Evolutionary conservation across 2,329 filamentous ascomycete species (phyloP), one percentile per base, ranked within the genome.

Genomic region (Nothopassalora personata): DNA sequence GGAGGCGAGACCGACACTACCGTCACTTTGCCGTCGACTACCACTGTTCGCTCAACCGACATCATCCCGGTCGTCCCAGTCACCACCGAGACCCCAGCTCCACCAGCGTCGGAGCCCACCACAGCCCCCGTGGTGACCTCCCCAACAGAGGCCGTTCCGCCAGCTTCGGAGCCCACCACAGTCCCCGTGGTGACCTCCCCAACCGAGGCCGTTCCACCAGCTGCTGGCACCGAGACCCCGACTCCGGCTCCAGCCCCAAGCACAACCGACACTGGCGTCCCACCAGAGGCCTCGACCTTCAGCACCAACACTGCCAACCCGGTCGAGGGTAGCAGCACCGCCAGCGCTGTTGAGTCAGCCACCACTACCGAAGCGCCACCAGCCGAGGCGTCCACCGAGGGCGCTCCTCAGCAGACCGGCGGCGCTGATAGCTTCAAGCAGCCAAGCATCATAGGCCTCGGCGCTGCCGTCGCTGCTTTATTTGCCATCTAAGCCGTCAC

Each of bases 391-490:
- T 62, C 63, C 19, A 65, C 62, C 48, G 53, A 49, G 10, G 64
- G 60, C 33, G 58, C 63, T 18, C 52, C 59, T 9, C 54, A 47
- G 18, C 48, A 54, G 51, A 27, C 57, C 23, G 59, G 57, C 53
- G 56, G 59, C 50, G 65, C 59, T 43, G 65, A 60, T 57, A 50
- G 56, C 54, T 51, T 57, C 49, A 60, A 61, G 45, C 53, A 64
- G 34, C 63, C 64, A 53, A 58, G 59, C 51, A 53, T 64, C 36
- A 57, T 64, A 47, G 64, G 63, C 27, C 55, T 65, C 51, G 64
- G 62, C 19, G 66, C 63, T 49, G 53, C 62, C 58, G 53, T 62
- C 45, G 66, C 63, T 53, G 66, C 64, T 48, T 47, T 67, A 51
- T 53, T 60, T 50, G 59, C 64, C 57, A 54, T 67, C 57, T 68